Evolutionary conservation across 2,329 filamentous ascomycete species (phyloP).

Genomic region (Colletotrichum zoysiae): DNA sequence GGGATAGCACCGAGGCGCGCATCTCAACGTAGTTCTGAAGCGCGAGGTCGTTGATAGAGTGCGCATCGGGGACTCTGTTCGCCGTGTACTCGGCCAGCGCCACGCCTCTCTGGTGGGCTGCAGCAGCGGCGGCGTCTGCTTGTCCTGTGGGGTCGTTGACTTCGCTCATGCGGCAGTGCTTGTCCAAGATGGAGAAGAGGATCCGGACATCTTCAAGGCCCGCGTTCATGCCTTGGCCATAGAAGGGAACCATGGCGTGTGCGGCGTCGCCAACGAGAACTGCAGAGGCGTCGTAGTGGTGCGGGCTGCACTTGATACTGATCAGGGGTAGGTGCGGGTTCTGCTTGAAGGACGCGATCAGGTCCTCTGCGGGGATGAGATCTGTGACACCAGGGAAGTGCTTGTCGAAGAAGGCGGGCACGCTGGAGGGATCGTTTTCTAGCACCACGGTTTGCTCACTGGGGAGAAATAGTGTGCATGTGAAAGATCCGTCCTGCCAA

Average conservation of each 20-base stretch:
- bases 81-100: slow-evolving; percentile 83
- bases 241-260: slow-evolving; percentile 98
- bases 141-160: slow-evolving; percentile 56
- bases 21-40: slow-evolving; percentile 95
- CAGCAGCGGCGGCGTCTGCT: slow-evolving; percentile 62
- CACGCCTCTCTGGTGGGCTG: slow-evolving; percentile 71
- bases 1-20: slow-evolving; percentile 85
- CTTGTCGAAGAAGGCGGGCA: slow-evolving; percentile 81
- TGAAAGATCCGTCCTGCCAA: slow-evolving; percentile 85
- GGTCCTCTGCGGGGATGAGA: slow-evolving; percentile 74
- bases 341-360: slow-evolving; percentile 79
- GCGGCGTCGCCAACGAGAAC: slow-evolving; percentile 95
- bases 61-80: slow-evolving; percentile 80
- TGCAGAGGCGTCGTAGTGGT: slow-evolving; percentile 81
- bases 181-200: slow-evolving; percentile 85
- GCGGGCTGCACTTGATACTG: slow-evolving; percentile 90
- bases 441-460: slow-evolving; percentile 76
- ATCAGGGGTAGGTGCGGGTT: slow-evolving; percentile 95
- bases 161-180: slow-evolving; percentile 64
- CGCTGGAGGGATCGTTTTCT: slow-evolving; percentile 68
- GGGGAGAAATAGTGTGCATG: slow-evolving; percentile 92
- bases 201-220: slow-evolving; percentile 94
- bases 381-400: slow-evolving; percentile 89
- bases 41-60: slow-evolving; percentile 93
- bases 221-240: slow-evolving; percentile 97